Evolutionary conservation across 2,329 filamentous ascomycete genomes (phyloP).

Genomic region (Dichotomopilus funicola): DNA sequence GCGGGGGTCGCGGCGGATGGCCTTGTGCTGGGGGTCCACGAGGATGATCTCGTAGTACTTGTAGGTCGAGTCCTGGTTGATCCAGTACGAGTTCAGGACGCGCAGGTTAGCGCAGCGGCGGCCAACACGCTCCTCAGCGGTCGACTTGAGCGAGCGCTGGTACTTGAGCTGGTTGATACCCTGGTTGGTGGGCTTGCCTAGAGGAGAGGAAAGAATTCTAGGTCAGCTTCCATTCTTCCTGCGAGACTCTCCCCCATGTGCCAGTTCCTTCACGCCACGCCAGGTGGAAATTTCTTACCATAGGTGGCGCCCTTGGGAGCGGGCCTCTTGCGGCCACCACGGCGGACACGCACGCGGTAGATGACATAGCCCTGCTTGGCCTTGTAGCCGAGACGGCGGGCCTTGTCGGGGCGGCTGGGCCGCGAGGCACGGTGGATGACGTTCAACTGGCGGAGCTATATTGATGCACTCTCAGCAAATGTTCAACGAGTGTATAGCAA

Average conservation of each 20-base stretch:
- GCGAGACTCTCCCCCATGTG: neutral
- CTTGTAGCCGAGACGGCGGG: slow-evolving; percentile 99
- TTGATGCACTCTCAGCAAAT: slow-evolving; percentile 99
- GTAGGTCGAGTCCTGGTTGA: slow-evolving; percentile 99
- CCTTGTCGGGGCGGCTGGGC: slow-evolving; percentile 98
- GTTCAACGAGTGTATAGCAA: slow-evolving; percentile 99
- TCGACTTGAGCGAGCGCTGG: slow-evolving; percentile 96
- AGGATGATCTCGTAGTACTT: slow-evolving; percentile 99
- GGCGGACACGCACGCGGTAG: slow-evolving; percentile 97
- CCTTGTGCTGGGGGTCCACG: slow-evolving; percentile 99
- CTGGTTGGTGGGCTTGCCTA: slow-evolving; percentile 99
- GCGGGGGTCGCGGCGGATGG: slow-evolving; percentile 95
- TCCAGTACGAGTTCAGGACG: slow-evolving; percentile 99
- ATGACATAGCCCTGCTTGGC: slow-evolving; percentile 99
- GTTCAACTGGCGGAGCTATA: slow-evolving; percentile 99
- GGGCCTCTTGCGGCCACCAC: slow-evolving; percentile 97
- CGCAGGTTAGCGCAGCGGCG: slow-evolving; percentile 98
- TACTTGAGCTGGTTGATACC: slow-evolving; percentile 99
- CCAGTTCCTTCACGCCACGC: neutral
- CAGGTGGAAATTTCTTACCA: slow-evolving; percentile 52
- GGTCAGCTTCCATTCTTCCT: slow-evolving; percentile 3
- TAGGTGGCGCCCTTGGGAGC: slow-evolving; percentile 97
- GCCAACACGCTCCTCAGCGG: slow-evolving; percentile 99
- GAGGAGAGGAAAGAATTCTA: neutral
- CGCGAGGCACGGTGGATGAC: slow-evolving; percentile 99